Percentiles rank a stretch among this genome's conserved stretches.
These are phyloP conservation scores for Lepiota venenata DNA, from an alignment of 768 basidiomycete genomes.

Conservation along the genomic window DNA sequence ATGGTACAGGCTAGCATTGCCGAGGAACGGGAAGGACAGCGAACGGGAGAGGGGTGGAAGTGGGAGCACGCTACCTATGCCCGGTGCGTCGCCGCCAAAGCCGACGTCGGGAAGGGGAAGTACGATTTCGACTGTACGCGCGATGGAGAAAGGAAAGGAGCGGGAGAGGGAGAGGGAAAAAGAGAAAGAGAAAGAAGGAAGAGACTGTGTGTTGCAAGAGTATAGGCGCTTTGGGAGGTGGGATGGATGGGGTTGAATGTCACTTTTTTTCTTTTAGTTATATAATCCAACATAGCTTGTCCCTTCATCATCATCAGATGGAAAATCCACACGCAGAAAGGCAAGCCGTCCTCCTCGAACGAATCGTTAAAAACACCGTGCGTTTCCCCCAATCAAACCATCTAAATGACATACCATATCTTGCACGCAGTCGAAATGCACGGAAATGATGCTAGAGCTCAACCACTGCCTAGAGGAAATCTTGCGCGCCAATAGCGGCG, in stretches of 20 bases:
- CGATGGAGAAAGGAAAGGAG: constrained; percentile 59
- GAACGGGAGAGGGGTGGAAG: constrained; percentile 38
- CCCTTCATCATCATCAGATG: constrained; percentile 41
- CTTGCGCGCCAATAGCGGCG: constrained; percentile 68
- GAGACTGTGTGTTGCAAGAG: constrained; percentile 69
- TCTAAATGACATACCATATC: constrained; percentile 2
- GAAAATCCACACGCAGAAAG: constrained; percentile 95
- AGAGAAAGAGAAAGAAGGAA: constrained; percentile 43
- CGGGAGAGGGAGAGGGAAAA: constrained; percentile 52
- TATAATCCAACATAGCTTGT: not conserved
- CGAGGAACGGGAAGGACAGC: constrained; percentile 53
- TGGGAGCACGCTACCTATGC: constrained; percentile 66
- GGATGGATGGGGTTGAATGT: constrained; percentile 76
- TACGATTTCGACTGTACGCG: constrained; percentile 45
- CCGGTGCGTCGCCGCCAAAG: constrained; percentile 56
- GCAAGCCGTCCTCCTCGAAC: constrained; percentile 85
- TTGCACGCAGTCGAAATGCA: constrained; percentile 75
- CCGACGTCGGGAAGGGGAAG: constrained; percentile 42
- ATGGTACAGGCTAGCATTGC: constrained; percentile 84
- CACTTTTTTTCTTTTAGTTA: not conserved
- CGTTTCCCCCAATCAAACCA: constrained; percentile 21
- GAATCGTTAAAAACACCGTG: constrained; percentile 89
- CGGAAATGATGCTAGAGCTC: constrained; percentile 84
- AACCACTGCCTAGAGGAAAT: constrained; percentile 91
- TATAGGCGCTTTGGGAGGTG: constrained; percentile 82